phyloP scores from a whole-genome alignment of 495 filamentous ascomycete species.

The Talaromyces ruber region DNA sequence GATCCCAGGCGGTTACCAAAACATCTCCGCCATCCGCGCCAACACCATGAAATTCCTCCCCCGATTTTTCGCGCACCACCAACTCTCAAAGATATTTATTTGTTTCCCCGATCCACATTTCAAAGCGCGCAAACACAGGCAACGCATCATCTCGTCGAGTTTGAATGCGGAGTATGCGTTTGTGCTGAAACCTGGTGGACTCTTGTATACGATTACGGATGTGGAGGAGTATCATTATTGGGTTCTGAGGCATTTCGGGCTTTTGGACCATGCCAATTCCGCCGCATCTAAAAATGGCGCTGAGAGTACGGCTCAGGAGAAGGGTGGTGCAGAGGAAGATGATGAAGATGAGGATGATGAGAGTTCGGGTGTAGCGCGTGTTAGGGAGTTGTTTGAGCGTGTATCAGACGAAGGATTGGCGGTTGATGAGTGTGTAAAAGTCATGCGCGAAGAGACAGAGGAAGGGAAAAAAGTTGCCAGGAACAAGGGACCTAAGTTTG shows the following conservation, averaged over 20 bases:
- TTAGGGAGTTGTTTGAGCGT: conserved; percentile 46
- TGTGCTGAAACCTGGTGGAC: conserved; percentile 69
- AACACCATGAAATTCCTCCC: conserved; percentile 99
- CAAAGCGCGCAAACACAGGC: conserved; percentile 95
- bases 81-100: conserved; percentile 86
- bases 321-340: conserved; percentile 8
- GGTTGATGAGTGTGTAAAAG: conserved; percentile 62
- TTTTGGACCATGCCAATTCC: conserved; percentile 34
- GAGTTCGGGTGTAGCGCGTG: conserved; percentile 24
- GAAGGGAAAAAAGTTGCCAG: conserved; percentile 95
- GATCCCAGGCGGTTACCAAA: conserved; percentile 56
- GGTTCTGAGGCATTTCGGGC: conserved; percentile 79
- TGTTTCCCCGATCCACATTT: conserved; percentile 99
- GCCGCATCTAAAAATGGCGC: not conserved
- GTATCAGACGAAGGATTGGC: conserved; percentile 56
- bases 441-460: conserved; percentile 85
- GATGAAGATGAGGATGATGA: conserved; percentile 16
- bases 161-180: conserved; percentile 92
- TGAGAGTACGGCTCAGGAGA: not conserved
- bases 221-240: conserved; percentile 89
- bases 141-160: conserved; percentile 80
- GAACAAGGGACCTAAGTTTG: conserved; percentile 80
- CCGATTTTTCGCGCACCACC: conserved; percentile 73
- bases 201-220: conserved; percentile 94
- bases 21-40: conserved; percentile 75